Conservation (phyloP, 1,284 basidiomycete genomes). For the Puccinia sorghi region DNA sequence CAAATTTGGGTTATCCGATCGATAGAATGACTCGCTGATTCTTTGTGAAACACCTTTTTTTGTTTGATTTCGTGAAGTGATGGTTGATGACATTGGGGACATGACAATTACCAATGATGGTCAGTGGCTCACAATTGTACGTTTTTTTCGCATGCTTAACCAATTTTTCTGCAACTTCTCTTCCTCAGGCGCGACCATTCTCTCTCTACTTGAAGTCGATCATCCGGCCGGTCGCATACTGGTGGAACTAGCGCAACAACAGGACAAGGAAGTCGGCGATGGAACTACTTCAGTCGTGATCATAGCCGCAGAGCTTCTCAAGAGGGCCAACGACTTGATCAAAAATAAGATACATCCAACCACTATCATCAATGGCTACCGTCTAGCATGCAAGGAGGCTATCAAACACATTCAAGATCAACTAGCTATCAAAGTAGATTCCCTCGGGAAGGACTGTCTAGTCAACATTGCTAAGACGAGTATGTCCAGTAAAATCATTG, state of each 20-base stretch:
- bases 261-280: slow-evolving; percentile 99
- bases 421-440: slow-evolving; percentile 89
- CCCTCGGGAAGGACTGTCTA: slow-evolving; percentile 84
- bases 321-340: slow-evolving; percentile 95
- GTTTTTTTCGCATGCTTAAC: not conserved
- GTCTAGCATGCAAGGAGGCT: slow-evolving; percentile 94
- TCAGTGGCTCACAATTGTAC: slow-evolving; percentile 4
- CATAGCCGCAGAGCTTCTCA: slow-evolving; percentile 90
- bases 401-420: slow-evolving; percentile 99
- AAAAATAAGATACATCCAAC: slow-evolving; percentile 99
- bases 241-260: slow-evolving; percentile 97
- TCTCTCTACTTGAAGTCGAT: slow-evolving; percentile 83
- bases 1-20: slow-evolving; percentile 26
- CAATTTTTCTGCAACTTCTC: not conserved
- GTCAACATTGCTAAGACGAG: slow-evolving; percentile 97
- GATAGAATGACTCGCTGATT: slow-evolving; percentile 23
- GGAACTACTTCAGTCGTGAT: slow-evolving; percentile 99
- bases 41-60: slow-evolving; percentile 1
- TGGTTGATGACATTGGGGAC: slow-evolving; percentile 99
- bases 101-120: slow-evolving; percentile 99
- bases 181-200: slow-evolving; percentile 76
- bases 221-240: slow-evolving; percentile 93
- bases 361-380: slow-evolving; percentile 97
- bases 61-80: slow-evolving; percentile 62
- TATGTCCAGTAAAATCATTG: slow-evolving; percentile 99